Conservation (phyloP, 2,329 filamentous ascomycete species). For the Talaromyces sp. region DNA sequence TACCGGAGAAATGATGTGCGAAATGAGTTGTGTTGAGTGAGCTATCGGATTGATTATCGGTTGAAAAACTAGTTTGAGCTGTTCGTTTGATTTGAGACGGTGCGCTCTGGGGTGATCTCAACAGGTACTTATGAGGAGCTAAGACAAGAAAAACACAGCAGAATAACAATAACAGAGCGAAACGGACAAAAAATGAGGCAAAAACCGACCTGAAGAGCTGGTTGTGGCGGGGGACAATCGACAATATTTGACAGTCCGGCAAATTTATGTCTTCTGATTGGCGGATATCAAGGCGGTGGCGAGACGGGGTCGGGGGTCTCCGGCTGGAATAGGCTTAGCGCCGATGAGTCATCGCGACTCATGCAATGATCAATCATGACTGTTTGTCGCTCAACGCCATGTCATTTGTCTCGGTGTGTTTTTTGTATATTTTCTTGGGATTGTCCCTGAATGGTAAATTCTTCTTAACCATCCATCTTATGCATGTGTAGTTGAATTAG, state of each 20-base stretch:
- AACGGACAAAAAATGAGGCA: background rate
- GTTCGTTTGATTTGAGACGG: background rate
- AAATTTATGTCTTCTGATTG: background rate
- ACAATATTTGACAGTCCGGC: background rate
- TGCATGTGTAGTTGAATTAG: background rate
- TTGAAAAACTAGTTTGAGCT: background rate
- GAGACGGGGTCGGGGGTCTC: background rate
- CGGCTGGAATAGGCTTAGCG: slow-evolving; percentile 4
- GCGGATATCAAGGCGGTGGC: slow-evolving; percentile 1
- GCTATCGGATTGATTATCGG: background rate
- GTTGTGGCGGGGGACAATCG: background rate
- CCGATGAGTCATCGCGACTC: slow-evolving; percentile 9
- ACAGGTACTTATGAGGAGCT: background rate
- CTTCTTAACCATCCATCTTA: background rate
- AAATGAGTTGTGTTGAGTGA: background rate
- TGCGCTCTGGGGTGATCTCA: background rate
- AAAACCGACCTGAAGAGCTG: background rate
- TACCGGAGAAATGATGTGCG: background rate
- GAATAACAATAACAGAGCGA: background rate
- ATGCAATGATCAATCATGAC: background rate
- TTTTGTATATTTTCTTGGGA: background rate
- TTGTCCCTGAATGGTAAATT: too few species aligned
- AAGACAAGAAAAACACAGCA: background rate
- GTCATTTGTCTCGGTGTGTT: background rate
- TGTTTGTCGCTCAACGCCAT: background rate